Evolutionary conservation across 2,329 filamentous ascomycete species (phyloP).

Genomic region (Colletotrichum shisoi): DNA sequence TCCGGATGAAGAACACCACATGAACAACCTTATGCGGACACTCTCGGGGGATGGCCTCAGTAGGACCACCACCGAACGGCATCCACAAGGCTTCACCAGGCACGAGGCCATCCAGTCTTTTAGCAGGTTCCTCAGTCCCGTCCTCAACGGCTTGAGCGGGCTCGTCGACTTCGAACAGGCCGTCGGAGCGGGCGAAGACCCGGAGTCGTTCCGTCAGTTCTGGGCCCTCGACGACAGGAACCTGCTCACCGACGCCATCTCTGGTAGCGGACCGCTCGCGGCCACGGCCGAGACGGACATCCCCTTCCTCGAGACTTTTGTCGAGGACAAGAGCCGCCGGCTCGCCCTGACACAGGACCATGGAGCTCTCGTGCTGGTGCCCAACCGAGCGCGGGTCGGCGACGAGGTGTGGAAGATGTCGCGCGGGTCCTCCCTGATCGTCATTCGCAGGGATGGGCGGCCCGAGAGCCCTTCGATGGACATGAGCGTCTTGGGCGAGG

Average conservation of each 20-base stretch:
- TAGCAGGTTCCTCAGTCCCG: conserved; percentile 44
- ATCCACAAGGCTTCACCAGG: conserved; percentile 39
- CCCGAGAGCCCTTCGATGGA: conserved; percentile 2
- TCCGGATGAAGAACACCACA: conserved; percentile 44
- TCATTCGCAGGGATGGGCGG: conserved; percentile 19
- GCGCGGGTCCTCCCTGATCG: conserved; percentile 16
- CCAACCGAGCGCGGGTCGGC: conserved; percentile 18
- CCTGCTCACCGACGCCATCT: conserved; percentile 47
- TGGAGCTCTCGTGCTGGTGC: conserved; percentile 36
- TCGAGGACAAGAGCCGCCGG: conserved; percentile 25
- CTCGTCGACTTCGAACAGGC: conserved; percentile 47
- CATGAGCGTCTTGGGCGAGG: conserved; percentile 31
- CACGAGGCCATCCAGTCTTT: conserved; percentile 47
- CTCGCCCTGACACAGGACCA: conserved; percentile 37
- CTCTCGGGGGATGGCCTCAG: conserved; percentile 26
- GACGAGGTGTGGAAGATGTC: conserved; percentile 39
- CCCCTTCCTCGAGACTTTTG: conserved; percentile 37
- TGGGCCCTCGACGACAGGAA: conserved; percentile 49
- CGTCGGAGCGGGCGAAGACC: conserved; percentile 46
- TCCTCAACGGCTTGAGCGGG: conserved; percentile 50
- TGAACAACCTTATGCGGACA: conserved; percentile 49
- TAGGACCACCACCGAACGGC: conserved; percentile 35
- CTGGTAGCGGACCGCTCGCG: conserved; percentile 42
- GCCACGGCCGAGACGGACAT: conserved; percentile 44
- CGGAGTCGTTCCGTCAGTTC: conserved; percentile 49